phyloP scores from a whole-genome alignment of 2,329 filamentous ascomycete species.

The Fusarium sulawesiense region DNA sequence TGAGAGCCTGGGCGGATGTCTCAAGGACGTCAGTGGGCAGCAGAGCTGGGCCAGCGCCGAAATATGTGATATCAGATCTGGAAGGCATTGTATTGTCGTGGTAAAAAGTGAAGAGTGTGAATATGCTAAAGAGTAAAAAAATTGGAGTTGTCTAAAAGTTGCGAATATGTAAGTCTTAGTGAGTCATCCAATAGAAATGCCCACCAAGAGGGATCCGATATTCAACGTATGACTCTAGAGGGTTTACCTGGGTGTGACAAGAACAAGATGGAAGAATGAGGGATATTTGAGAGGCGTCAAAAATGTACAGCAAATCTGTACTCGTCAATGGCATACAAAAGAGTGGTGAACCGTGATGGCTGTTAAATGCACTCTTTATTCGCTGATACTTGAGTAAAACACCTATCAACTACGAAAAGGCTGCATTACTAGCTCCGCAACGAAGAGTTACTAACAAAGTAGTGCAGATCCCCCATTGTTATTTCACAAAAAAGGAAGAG shows the following conservation, averaged over 20 bases:
- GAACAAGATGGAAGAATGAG: conserved; percentile 6
- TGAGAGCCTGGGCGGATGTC: conserved; percentile 77
- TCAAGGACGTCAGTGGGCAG: conserved; percentile 86
- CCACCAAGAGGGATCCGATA: conserved; percentile 20
- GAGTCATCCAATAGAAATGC: conserved; percentile 44
- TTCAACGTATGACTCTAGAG: conserved; percentile 32
- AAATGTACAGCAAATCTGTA: neutral
- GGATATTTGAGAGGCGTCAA: neutral
- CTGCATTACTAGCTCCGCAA: conserved; percentile 23
- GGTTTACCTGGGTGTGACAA: neutral
- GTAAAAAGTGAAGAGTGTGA: conserved; percentile 16
- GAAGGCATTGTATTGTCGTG: conserved; percentile 67
- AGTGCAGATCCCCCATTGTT: neutral
- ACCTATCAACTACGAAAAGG: conserved; percentile 7
- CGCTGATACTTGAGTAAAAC: conserved; percentile 14
- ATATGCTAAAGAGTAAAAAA: conserved; percentile 24
- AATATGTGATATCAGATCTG: conserved; percentile 82
- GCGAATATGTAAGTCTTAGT: conserved; percentile 20
- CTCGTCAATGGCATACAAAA: conserved; percentile 12
- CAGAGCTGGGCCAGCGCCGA: conserved; percentile 89
- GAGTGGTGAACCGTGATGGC: conserved; percentile 15
- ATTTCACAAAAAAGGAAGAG: neutral
- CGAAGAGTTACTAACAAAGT: neutral
- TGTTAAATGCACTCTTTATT: conserved; percentile 34
- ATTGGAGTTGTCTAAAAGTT: conserved; percentile 25